Base-by-base conservation (phyloP, 192 early-diverging fungal species). In the Coemansia aciculifera region DNA sequence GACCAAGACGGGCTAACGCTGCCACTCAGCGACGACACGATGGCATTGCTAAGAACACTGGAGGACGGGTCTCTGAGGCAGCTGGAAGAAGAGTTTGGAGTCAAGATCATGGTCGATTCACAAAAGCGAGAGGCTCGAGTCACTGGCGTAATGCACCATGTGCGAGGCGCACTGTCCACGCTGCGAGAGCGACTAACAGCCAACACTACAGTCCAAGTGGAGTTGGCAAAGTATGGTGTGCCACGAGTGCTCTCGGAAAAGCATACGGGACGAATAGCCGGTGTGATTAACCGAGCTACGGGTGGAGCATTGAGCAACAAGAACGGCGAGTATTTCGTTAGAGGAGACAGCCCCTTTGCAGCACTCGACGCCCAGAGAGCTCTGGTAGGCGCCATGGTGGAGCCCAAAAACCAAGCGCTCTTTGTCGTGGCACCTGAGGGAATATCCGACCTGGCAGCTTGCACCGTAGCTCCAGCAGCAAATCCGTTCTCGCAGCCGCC, bases 151-250 rank as follows among this genome's bases (percentile, higher is more conserved):
- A 74, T 72, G 49, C 65, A 68, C 59, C 48, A 54, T 10, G 75
- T 66, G 32, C 75, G 80, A 6, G 66, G 57, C 0, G 73, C 75
- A 2, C 69, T 83, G 34, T 68, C 69, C 10, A 57, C 51, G 19
- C 36, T 83, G 63, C 75, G 80, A 42, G 80, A 83, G 31, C 39
- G 59, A 10, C 61, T 83, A 62, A 63, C 66, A 2, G 71, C 69
- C 2, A 43, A 60, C 40, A 56, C 72, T 6, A 75, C 75, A 13
- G 75, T 78, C 15, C 59, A 67, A 17, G 38, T 83, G 0, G 60
- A 69, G 8, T 31, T 69, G 59, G 38, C 8, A 29, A 27, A 19
- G 32, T 70, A 83, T 42, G 75, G 72, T 13, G 59, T 15, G 32
- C 62, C 51, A 32, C 61, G 75, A 4, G 11, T 11, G 42, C 62